These are phyloP conservation scores for Mucor racemosus DNA, from an alignment of 371 early-diverging fungal genomes.

Conservation along the genomic window DNA sequence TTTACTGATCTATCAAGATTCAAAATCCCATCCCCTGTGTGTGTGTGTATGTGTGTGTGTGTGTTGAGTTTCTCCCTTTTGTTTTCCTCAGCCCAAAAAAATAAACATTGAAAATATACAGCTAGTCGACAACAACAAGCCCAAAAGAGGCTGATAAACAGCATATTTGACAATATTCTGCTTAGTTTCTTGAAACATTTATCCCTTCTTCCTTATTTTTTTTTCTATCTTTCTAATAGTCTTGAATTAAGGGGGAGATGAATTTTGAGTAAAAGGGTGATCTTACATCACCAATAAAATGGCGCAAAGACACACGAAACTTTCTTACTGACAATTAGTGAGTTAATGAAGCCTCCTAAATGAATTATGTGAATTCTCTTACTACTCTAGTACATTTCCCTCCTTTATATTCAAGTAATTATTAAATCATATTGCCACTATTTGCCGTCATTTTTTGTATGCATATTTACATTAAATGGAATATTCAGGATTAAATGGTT, in stretches of 20 bases:
- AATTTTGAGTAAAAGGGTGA: neutral
- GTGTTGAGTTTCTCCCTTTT: neutral
- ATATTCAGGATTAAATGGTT: neutral
- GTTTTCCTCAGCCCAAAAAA: neutral
- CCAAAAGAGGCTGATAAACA: conserved; percentile 4
- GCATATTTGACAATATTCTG: neutral
- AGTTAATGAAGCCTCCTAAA: conserved; percentile 6
- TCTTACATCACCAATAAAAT: conserved; percentile 5
- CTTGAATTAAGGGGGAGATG: conserved; percentile 1
- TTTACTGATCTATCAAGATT: neutral
- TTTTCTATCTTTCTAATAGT: neutral
- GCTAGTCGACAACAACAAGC: neutral
- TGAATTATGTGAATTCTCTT: neutral
- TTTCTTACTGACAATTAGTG: neutral
- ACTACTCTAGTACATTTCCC: neutral
- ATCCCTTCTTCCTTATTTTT: neutral
- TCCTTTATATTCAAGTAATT: neutral
- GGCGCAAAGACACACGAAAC: neutral
- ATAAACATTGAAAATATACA: conserved; percentile 1
- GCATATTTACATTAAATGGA: neutral
- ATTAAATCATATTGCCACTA: conserved; percentile 6
- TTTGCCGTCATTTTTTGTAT: neutral
- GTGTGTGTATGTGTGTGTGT: neutral
- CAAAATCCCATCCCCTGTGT: conserved; percentile 4
- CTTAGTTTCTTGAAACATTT: neutral